Conservation (phyloP, 257 asterid species). For the Solanum paucissectum region DNA sequence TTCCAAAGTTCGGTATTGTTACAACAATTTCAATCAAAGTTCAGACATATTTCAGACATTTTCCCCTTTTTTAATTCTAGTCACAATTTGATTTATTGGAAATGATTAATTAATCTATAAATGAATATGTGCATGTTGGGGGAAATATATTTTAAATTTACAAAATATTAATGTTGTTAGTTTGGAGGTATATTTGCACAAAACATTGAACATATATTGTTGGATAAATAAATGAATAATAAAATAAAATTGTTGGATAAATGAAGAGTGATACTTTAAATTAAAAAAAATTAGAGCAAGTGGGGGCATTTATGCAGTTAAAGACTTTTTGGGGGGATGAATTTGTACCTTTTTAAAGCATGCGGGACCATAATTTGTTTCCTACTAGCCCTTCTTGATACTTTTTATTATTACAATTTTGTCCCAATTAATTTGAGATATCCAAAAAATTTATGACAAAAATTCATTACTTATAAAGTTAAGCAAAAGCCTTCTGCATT, state of each 20-base stretch:
- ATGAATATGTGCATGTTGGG: slow-evolving; percentile 11
- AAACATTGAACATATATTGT: slow-evolving; percentile 28
- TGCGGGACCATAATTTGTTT: slow-evolving; percentile 17
- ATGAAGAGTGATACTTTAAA: slow-evolving; percentile 18
- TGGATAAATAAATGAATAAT: slow-evolving; percentile 2
- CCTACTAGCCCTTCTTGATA: slow-evolving; percentile 13
- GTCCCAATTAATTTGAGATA: slow-evolving; percentile 11
- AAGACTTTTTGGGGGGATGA: slow-evolving; percentile 23
- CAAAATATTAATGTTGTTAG: slow-evolving; percentile 9
- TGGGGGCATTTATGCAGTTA: slow-evolving; percentile 23
- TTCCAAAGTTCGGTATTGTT: too few species aligned
- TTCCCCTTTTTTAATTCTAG: too few species aligned
- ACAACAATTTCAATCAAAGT: too few species aligned
- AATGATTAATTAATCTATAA: neutral
- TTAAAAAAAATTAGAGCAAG: slow-evolving; percentile 13
- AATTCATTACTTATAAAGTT: neutral
- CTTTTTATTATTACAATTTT: neutral
- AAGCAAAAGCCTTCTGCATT: neutral
- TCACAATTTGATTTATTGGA: neutral
- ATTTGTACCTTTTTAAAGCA: slow-evolving; percentile 14
- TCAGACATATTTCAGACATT: too few species aligned
- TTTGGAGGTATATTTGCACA: slow-evolving; percentile 14
- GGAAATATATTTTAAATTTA: neutral
- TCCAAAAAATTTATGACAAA: neutral
- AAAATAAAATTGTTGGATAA: neutral